Conservation (phyloP, 2,329 filamentous ascomycete species). For the Apiospora kogelbergensis region DNA sequence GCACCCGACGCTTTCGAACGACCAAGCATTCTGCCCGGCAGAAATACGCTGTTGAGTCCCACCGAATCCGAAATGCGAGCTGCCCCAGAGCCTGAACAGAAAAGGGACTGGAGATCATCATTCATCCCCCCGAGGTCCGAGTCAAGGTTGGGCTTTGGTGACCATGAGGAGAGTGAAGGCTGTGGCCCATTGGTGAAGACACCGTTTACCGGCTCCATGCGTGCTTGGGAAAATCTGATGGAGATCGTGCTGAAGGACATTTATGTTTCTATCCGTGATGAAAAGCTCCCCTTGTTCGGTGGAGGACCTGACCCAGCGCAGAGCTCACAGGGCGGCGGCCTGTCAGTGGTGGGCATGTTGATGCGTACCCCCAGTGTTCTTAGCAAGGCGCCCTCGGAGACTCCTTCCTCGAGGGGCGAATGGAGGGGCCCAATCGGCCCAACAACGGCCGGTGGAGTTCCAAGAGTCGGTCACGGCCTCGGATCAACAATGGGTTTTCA, state of each 20-base stretch:
- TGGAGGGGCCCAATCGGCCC: constrained; percentile 55
- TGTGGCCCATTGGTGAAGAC: constrained; percentile 77
- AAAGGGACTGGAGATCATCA: constrained; percentile 37
- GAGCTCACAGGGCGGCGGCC: constrained; percentile 45
- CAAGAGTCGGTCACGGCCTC: constrained; percentile 80
- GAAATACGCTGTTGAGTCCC: constrained; percentile 26
- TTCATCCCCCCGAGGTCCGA: constrained; percentile 51
- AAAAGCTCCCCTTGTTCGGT: constrained; percentile 84
- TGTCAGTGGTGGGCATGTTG: constrained; percentile 75
- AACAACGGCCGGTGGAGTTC: constrained; percentile 73
- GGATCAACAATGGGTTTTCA: constrained; percentile 77
- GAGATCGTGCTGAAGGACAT: constrained; percentile 91
- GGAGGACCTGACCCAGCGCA: constrained; percentile 47
- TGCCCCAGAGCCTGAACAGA: constrained; percentile 25
- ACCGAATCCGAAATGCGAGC: constrained; percentile 22
- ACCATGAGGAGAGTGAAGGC: constrained; percentile 40
- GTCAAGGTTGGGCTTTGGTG: constrained; percentile 41
- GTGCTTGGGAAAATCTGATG: constrained; percentile 84
- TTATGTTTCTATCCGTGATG: constrained; percentile 83
- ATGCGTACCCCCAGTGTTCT: constrained; percentile 87
- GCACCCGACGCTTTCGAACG: constrained; percentile 65
- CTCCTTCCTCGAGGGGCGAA: constrained; percentile 67
- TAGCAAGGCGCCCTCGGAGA: constrained; percentile 90
- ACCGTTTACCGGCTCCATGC: constrained; percentile 72
- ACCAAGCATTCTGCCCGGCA: constrained; percentile 54